phyloP scores from a whole-genome alignment of 768 basidiomycete genomes.

The Mycena epipterygia region DNA sequence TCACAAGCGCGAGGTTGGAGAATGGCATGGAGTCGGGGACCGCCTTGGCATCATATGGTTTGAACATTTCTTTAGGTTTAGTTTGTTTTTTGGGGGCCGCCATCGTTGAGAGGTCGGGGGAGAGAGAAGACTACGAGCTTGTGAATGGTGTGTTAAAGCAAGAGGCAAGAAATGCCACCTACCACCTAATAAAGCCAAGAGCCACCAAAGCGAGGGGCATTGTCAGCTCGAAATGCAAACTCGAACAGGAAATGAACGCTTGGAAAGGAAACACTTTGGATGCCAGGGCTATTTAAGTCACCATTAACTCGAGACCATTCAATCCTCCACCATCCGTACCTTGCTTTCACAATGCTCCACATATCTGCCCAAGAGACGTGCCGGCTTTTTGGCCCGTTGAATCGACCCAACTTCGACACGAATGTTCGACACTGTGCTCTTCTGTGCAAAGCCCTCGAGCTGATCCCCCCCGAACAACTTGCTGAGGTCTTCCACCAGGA shows the following conservation, averaged over 20 bases:
- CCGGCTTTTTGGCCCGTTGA: slow-evolving; percentile 12
- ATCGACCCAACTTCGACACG: neutral
- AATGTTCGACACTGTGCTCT: slow-evolving; percentile 6
- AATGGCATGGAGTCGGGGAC: slow-evolving; percentile 17
- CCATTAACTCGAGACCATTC: neutral
- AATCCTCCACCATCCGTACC: neutral
- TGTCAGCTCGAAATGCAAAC: too few relatives aligned
- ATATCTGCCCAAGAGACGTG: neutral
- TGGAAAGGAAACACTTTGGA: too few relatives aligned
- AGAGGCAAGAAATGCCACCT: too few relatives aligned
- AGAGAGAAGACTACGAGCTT: neutral
- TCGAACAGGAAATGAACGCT: too few relatives aligned
- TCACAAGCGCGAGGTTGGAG: too few relatives aligned
- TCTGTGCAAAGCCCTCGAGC: slow-evolving; percentile 17
- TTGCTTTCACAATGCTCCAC: too few relatives aligned
- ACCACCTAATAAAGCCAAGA: too few relatives aligned
- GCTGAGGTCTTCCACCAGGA: neutral
- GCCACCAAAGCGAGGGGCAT: too few relatives aligned
- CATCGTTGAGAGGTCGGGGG: neutral
- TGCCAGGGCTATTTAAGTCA: neutral
- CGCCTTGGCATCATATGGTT: neutral
- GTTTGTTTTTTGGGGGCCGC: neutral
- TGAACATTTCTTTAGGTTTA: slow-evolving; percentile 19
- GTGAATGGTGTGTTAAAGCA: neutral
- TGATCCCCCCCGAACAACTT: neutral